phyloP scores from a whole-genome alignment of 495 filamentous ascomycete species.

The Umbilicaria muhlenbergii region DNA sequence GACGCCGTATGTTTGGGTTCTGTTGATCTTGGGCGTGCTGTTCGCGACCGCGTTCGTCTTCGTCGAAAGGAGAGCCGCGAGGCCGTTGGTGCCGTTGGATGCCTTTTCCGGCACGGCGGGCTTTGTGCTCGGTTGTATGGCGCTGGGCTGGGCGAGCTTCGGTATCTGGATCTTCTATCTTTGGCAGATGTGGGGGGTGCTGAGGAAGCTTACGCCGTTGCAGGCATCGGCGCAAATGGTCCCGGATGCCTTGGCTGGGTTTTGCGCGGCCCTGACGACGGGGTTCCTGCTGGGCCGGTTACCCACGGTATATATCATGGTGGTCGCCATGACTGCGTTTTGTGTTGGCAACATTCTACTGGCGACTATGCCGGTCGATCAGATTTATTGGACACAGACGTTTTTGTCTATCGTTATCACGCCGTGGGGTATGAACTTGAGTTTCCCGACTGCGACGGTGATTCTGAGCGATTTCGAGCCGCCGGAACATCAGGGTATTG shows the following conservation, averaged over 20 bases:
- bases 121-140: slow-evolving; percentile 29
- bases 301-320: slow-evolving; percentile 30
- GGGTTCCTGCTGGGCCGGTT: slow-evolving; percentile 26
- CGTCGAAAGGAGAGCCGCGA: slow-evolving; percentile 21
- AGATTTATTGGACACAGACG: slow-evolving; percentile 28
- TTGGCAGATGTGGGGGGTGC: slow-evolving; percentile 23
- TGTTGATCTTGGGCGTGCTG: slow-evolving; percentile 28
- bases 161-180: slow-evolving; percentile 35
- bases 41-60: slow-evolving; percentile 24
- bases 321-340: slow-evolving; percentile 30
- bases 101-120: slow-evolving; percentile 22
- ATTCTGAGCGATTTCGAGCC: slow-evolving; percentile 24
- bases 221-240: slow-evolving; percentile 21
- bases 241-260: slow-evolving; percentile 23
- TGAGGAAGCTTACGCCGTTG: slow-evolving; percentile 21
- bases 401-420: slow-evolving; percentile 32
- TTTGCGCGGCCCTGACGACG: slow-evolving; percentile 25
- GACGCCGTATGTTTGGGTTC: slow-evolving; percentile 27
- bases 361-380: slow-evolving; percentile 21
- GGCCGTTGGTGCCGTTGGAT: slow-evolving; percentile 31
- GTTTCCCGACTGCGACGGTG: slow-evolving; percentile 18
- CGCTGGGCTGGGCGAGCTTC: slow-evolving; percentile 31
- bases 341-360: slow-evolving; percentile 21
- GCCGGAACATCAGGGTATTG: slow-evolving; percentile 28
- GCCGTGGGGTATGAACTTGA: slow-evolving; percentile 39